A percentile compares a stretch with the other conserved stretches of the same genome.
Evolutionary conservation across 2,329 filamentous ascomycete genomes (phyloP).

Genomic region (Pseudocercospora fijiensis): DNA sequence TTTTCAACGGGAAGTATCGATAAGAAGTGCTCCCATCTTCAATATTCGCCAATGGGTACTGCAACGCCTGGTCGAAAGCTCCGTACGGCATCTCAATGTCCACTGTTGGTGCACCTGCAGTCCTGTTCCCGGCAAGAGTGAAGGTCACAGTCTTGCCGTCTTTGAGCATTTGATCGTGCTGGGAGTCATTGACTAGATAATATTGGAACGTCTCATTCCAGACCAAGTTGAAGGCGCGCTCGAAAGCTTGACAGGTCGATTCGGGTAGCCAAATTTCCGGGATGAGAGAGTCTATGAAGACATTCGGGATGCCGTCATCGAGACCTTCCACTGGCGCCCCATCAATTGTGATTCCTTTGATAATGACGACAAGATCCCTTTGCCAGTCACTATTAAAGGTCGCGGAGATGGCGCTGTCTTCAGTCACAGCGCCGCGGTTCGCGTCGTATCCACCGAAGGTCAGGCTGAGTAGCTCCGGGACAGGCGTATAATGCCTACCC

Average conservation of each 20-base stretch:
- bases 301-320: slow-evolving; percentile 28
- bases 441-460: too few relatives aligned
- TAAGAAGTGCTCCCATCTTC: slow-evolving; percentile 42
- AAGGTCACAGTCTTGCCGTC: slow-evolving; percentile 41
- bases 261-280: slow-evolving; percentile 44
- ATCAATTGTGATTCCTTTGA: slow-evolving; percentile 26
- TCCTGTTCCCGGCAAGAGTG: slow-evolving; percentile 20
- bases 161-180: slow-evolving; percentile 36
- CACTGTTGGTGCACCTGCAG: background rate
- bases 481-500: too few relatives aligned
- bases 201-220: slow-evolving; percentile 41
- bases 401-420: too few relatives aligned
- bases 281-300: slow-evolving; percentile 43
- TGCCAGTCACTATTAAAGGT: too few relatives aligned
- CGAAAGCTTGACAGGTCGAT: slow-evolving; percentile 42
- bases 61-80: slow-evolving; percentile 32
- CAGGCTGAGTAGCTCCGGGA: too few relatives aligned
- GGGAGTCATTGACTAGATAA: slow-evolving; percentile 44
- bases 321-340: too few relatives aligned
- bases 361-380: slow-evolving; percentile 26
- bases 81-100: slow-evolving; percentile 34
- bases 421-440: too few relatives aligned
- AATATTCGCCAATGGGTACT: slow-evolving; percentile 15
- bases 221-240: slow-evolving; percentile 42
- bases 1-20: slow-evolving; percentile 32